Evolutionary conservation across 2,329 filamentous ascomycete genomes (phyloP), one percentile per base, ranked within the genome.

Genomic region (Botrytis paeoniae): DNA sequence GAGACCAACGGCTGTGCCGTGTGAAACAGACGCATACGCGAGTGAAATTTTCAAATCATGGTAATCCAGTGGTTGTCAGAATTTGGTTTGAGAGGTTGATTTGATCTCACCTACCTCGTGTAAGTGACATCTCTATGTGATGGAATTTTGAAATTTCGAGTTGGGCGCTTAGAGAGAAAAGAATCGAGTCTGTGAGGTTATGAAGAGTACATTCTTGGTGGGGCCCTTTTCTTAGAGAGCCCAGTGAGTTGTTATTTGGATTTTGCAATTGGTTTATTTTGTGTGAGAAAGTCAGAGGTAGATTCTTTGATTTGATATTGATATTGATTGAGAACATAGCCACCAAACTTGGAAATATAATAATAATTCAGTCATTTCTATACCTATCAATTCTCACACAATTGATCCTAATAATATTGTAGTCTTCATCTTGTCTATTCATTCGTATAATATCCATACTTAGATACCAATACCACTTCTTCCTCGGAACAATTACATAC

Each of bases 11-110:
- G 32, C 35, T 39, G 59, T 61, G 60, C 60, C 37, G 37, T 62
- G 37, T 63, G 37, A 62, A 62, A 62, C 37, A 62, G 60, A n/a
- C 25, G 37, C 37, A 63, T 63, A 43, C 29, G 60, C 60, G 60
- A 63, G 18, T 63, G 37, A 41, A 63, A 61, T 61, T 61, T 61
- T 61, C 59, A 39, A 39, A 22, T 35, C n/a, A 22, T 60, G 18
- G 57, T 35, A 10, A 62, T 39, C 60, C 60, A 62, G 60, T 62
- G 59, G 59, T n/a, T 62, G 59, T 39, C 14, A n/a, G 59, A 62
- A 12, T 16, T n/a, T 39, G 60, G 14, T n/a, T 39, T 9, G 22
- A n/a, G 35, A 61, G 59, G 35, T 61, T 37, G 59, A 39, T 39
- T 39, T 39, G 59, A n/a, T 61, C 35, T 39, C 32, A 51, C 48